phyloP scores from a whole-genome alignment of 23 red algal genomes.

The Gracilaria gracilis region DNA sequence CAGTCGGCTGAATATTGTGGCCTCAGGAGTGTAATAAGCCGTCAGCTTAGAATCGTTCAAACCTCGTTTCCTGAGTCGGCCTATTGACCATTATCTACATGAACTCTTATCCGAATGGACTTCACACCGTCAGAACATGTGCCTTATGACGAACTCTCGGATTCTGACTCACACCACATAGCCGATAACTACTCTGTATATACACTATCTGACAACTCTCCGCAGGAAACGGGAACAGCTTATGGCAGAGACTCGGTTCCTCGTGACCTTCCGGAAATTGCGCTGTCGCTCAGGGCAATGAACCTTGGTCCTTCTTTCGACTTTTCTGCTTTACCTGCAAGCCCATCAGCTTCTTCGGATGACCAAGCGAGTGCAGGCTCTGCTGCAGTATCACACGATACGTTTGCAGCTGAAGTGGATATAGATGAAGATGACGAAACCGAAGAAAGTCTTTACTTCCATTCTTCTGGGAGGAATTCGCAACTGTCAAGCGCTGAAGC shows the following conservation, averaged over 20 bases:
- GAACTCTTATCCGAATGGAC: slow-evolving; percentile 20
- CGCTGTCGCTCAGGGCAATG: slow-evolving; percentile 19
- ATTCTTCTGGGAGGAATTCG: not conserved
- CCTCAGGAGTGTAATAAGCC: not conserved
- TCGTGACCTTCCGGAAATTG: slow-evolving; percentile 5
- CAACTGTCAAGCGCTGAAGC: slow-evolving; percentile 9
- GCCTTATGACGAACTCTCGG: slow-evolving; percentile 39
- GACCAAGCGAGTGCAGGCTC: slow-evolving; percentile 20
- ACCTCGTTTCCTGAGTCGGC: not conserved
- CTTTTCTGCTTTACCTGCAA: slow-evolving; percentile 21
- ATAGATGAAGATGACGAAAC: slow-evolving; percentile 31
- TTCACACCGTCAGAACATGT: not conserved
- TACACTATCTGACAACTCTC: slow-evolving; percentile 22
- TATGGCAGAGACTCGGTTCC: not conserved
- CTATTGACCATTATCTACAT: slow-evolving; percentile 1
- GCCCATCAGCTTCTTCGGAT: slow-evolving; percentile 31
- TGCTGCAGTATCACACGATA: slow-evolving; percentile 21
- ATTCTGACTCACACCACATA: slow-evolving; percentile 20
- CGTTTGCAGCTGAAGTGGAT: slow-evolving; percentile 11
- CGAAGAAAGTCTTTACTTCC: slow-evolving; percentile 12
- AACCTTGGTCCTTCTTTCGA: slow-evolving; percentile 10
- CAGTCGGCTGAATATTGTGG: not conserved
- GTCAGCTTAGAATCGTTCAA: slow-evolving; percentile 20
- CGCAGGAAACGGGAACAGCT: not conserved
- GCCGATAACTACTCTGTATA: slow-evolving; percentile 37